These are phyloP conservation scores for Globisporangium heterothallicum DNA, from an alignment of 352 stramenopile genomes.

Conservation along the genomic window DNA sequence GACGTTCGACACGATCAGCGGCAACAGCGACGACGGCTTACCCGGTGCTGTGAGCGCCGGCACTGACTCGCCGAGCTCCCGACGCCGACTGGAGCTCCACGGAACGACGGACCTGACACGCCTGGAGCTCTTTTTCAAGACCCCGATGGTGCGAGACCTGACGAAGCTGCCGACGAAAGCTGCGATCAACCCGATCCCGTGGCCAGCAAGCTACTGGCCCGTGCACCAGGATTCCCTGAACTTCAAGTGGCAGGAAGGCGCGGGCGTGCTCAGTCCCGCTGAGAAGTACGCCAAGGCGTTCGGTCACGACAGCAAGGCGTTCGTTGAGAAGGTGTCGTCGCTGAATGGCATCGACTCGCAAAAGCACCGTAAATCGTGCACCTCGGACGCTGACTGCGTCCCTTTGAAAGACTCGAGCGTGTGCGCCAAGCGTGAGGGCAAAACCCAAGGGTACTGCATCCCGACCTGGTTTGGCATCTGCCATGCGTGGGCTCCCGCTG, in stretches of 20 bases:
- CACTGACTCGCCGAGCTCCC: conserved; percentile 1
- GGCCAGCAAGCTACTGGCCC: conserved; percentile 70
- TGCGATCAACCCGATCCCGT: conserved; percentile 39
- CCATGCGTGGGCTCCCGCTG: conserved; percentile 50
- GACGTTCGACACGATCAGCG: conserved; percentile 16
- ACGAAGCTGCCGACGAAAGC: conserved; percentile 45
- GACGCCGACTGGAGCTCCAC: conserved; percentile 30
- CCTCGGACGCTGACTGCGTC: conserved; percentile 24
- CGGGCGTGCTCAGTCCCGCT: conserved; percentile 26
- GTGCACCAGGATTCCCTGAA: conserved; percentile 62
- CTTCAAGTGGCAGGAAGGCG: conserved; percentile 32
- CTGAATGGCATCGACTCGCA: conserved; percentile 43
- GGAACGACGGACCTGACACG: conserved; percentile 40
- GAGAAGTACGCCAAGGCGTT: conserved; percentile 54
- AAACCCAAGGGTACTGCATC: conserved; percentile 35
- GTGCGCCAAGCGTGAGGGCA: conserved; percentile 30
- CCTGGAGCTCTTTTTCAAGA: conserved; percentile 42
- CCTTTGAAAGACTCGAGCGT: conserved; percentile 32
- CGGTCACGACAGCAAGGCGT: conserved; percentile 27
- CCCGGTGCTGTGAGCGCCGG: conserved; percentile 7
- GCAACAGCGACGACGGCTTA: conserved; percentile 6
- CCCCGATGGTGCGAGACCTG: conserved; percentile 39
- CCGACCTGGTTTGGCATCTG: conserved; percentile 60
- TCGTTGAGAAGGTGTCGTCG: conserved; percentile 44
- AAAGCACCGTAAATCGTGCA: conserved; percentile 23